These are phyloP conservation scores for Irpex sp. DNA, from an alignment of 1,284 basidiomycete species.

Conservation along the genomic window DNA sequence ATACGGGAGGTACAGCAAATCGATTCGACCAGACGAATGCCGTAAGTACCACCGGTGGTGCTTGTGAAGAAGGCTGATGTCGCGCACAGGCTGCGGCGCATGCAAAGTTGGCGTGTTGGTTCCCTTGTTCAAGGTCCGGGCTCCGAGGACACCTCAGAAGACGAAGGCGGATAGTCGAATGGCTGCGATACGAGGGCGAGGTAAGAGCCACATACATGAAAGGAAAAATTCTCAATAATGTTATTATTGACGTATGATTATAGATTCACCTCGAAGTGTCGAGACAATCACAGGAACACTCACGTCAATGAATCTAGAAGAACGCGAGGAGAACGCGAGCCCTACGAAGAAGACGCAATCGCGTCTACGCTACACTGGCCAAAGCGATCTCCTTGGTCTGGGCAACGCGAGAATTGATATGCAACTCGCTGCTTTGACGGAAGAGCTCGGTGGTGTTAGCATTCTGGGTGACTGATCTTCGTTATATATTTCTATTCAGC, in stretches of 20 bases:
- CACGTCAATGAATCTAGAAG: background rate
- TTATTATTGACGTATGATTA: background rate
- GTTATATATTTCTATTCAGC: too few relatives aligned
- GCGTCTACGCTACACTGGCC: background rate
- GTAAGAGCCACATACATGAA: background rate
- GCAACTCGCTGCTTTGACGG: background rate
- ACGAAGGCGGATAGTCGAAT: background rate
- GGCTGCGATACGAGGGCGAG: background rate
- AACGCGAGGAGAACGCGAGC: background rate
- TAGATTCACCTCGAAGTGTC: background rate
- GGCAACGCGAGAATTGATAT: background rate
- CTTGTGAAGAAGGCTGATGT: background rate
- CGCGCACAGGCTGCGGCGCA: slow-evolving; percentile 35
- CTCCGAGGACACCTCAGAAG: slow-evolving; percentile 35
- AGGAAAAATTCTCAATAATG: background rate
- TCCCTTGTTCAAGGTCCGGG: slow-evolving; percentile 45
- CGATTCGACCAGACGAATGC: slow-evolving; percentile 65
- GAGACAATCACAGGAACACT: background rate
- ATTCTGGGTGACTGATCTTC: background rate
- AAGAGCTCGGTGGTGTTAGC: background rate
- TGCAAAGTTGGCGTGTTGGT: slow-evolving; percentile 53
- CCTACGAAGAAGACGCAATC: background rate
- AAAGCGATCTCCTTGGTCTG: background rate
- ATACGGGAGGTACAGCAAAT: slow-evolving; percentile 76
- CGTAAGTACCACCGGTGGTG: slow-evolving; percentile 35